Conservation (phyloP, 2,329 filamentous ascomycete species). For the Neospermospora avenae region DNA sequence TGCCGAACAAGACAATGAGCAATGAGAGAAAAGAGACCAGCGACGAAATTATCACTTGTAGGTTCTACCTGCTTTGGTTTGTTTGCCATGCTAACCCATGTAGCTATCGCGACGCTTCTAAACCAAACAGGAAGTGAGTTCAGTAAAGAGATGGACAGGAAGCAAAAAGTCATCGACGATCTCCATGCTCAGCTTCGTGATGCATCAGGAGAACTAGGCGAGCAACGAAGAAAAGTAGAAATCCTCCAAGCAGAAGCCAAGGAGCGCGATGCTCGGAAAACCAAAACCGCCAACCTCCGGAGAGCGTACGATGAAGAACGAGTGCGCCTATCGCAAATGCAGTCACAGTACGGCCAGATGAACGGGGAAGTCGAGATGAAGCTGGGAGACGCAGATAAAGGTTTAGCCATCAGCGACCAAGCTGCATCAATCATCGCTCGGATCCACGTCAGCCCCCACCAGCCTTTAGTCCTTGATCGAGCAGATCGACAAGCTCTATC, state of each 20-base stretch:
- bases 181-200: slow-evolving; percentile 79
- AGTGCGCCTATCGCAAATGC: slow-evolving; percentile 46
- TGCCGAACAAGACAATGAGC: slow-evolving; percentile 45
- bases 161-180: slow-evolving; percentile 78
- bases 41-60: slow-evolving; percentile 75
- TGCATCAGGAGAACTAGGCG: slow-evolving; percentile 73
- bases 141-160: slow-evolving; percentile 74
- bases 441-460: slow-evolving; percentile 30
- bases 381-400: slow-evolving; percentile 37
- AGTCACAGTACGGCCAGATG: slow-evolving; percentile 46
- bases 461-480: slow-evolving; percentile 43
- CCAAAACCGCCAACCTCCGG: slow-evolving; percentile 75
- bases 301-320: slow-evolving; percentile 71
- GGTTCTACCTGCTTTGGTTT: slow-evolving; percentile 39
- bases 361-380: slow-evolving; percentile 52
- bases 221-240: slow-evolving; percentile 72
- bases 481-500: slow-evolving; percentile 40
- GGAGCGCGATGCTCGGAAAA: slow-evolving; percentile 58
- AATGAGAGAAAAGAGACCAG: slow-evolving; percentile 67
- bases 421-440: slow-evolving; percentile 29
- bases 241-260: slow-evolving; percentile 63
- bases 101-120: slow-evolving; percentile 79
- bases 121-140: slow-evolving; percentile 76
- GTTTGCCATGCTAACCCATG: slow-evolving; percentile 37
- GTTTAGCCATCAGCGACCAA: slow-evolving; percentile 26